Conservation (phyloP, 495 filamentous ascomycete species). For the Penicillium roqueforti region DNA sequence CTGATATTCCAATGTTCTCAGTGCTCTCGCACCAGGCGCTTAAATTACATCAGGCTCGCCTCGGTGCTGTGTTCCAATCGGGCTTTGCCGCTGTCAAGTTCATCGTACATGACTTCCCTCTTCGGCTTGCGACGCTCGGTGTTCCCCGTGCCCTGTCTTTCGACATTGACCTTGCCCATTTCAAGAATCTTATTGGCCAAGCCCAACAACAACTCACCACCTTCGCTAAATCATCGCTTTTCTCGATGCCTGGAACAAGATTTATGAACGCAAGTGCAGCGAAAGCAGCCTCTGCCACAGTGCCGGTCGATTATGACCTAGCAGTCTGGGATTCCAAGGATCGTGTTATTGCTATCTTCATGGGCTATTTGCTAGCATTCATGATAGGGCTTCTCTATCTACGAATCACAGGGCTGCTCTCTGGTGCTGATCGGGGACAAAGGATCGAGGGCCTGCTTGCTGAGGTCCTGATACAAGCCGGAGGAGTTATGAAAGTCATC, state of each 20-base stretch:
- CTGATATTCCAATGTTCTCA: constrained; percentile 59
- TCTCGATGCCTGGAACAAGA: constrained; percentile 22
- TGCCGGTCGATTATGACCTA: constrained; percentile 53
- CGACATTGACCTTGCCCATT: constrained; percentile 13
- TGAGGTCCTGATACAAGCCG: constrained; percentile 86
- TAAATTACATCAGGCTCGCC: constrained; percentile 45
- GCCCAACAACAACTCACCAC: constrained; percentile 21
- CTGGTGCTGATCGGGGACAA: constrained; percentile 58
- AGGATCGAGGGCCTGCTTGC: constrained; percentile 72
- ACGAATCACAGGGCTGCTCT: constrained; percentile 60
- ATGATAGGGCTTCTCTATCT: constrained; percentile 74
- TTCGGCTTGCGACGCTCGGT: constrained; percentile 30
- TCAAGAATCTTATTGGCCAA: constrained; percentile 11
- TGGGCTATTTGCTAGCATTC: constrained; percentile 75
- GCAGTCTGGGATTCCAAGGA: constrained; percentile 75
- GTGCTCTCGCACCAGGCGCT: constrained; percentile 58
- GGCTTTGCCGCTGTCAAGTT: constrained; percentile 26
- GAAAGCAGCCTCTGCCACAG: constrained; percentile 17
- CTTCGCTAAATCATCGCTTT: constrained; percentile 18
- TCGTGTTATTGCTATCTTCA: constrained; percentile 70
- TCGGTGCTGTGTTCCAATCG: constrained; percentile 20
- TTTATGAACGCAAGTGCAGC: constrained; percentile 24
- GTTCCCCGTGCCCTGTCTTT: constrained; percentile 20
- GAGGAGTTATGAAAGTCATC: constrained; percentile 96
- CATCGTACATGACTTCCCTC: constrained; percentile 38